Conservation (phyloP, 2,329 filamentous ascomycete genomes). For the Lizonia empirigonia region DNA sequence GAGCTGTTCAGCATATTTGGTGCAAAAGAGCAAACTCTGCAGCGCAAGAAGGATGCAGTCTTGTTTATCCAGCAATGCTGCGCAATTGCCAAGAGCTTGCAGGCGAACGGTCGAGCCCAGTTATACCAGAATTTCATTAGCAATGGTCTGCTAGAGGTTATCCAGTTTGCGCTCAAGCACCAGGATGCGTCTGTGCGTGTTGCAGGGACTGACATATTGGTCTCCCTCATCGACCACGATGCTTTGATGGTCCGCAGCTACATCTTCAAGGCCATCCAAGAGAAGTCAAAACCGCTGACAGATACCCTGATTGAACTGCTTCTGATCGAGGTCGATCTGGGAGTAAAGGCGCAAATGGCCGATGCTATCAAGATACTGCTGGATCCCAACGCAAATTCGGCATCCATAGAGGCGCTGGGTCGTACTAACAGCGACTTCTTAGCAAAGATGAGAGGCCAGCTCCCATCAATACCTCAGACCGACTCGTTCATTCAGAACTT, state of each 20-base stretch:
- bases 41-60: slow-evolving; percentile 89
- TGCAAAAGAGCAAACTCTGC: slow-evolving; percentile 65
- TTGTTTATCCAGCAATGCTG: slow-evolving; percentile 97
- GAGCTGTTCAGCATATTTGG: slow-evolving; percentile 89
- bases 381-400: slow-evolving; percentile 69
- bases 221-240: slow-evolving; percentile 95
- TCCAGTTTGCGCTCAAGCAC: slow-evolving; percentile 88
- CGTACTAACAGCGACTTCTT: slow-evolving; percentile 71
- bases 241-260: slow-evolving; percentile 91
- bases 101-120: slow-evolving; percentile 77
- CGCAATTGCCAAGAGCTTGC: slow-evolving; percentile 90
- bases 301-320: slow-evolving; percentile 93
- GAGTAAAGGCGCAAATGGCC: slow-evolving; percentile 92
- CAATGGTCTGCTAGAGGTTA: slow-evolving; percentile 85
- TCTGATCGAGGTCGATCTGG: slow-evolving; percentile 87
- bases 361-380: slow-evolving; percentile 94
- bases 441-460: slow-evolving; percentile 62
- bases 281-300: slow-evolving; percentile 83
- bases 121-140: slow-evolving; percentile 90
- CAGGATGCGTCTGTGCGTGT: slow-evolving; percentile 83
- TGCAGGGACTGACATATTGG: slow-evolving; percentile 90
- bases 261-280: slow-evolving; percentile 88
- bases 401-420: slow-evolving; percentile 64
- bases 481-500: slow-evolving; percentile 86
- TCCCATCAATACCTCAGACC: slow-evolving; percentile 68